Percentiles rank a stretch among this genome's conserved stretches.
phyloP scores from a whole-genome alignment of 805 yeast genomes.

The Brettanomyces anomalus region DNA sequence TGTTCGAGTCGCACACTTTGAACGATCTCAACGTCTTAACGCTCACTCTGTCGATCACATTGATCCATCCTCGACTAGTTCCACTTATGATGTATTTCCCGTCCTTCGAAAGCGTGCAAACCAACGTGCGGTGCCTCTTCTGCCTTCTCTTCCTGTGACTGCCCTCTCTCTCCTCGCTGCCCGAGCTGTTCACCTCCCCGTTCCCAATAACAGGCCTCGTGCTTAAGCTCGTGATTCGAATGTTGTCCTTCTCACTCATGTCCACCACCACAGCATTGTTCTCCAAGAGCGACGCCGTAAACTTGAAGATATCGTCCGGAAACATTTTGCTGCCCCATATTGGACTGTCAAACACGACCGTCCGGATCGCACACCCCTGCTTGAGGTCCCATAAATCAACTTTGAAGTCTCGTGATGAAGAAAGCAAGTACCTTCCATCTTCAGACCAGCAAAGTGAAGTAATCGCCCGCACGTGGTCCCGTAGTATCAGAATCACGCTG shows the following conservation, averaged over 20 bases:
- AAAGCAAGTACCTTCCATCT: conserved; percentile 59
- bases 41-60: conserved; percentile 30
- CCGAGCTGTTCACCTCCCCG: conserved; percentile 9
- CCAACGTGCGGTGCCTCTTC: conserved; percentile 38
- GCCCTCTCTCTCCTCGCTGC: conserved; percentile 9
- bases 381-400: conserved; percentile 73
- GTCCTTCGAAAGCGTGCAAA: conserved; percentile 39
- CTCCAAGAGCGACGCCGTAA: conserved; percentile 60
- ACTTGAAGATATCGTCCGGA: conserved; percentile 34
- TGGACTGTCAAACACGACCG: conserved; percentile 53
- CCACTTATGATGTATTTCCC: conserved; percentile 62
- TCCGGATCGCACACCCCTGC: conserved; percentile 27
- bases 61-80: conserved; percentile 72
- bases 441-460: conserved; percentile 51
- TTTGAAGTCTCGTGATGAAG: conserved; percentile 76
- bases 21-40: conserved; percentile 29
- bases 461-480: conserved; percentile 63
- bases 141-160: conserved; percentile 7
- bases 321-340: conserved; percentile 61
- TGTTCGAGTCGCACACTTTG: conserved; percentile 58
- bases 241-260: conserved; percentile 13
- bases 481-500: conserved; percentile 46
- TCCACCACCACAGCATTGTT: conserved; percentile 49
- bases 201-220: conserved; percentile 14
- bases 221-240: conserved; percentile 5